These are phyloP conservation scores for Gomphus bonarii DNA, from an alignment of 1,284 basidiomycete species.

Conservation along the genomic window DNA sequence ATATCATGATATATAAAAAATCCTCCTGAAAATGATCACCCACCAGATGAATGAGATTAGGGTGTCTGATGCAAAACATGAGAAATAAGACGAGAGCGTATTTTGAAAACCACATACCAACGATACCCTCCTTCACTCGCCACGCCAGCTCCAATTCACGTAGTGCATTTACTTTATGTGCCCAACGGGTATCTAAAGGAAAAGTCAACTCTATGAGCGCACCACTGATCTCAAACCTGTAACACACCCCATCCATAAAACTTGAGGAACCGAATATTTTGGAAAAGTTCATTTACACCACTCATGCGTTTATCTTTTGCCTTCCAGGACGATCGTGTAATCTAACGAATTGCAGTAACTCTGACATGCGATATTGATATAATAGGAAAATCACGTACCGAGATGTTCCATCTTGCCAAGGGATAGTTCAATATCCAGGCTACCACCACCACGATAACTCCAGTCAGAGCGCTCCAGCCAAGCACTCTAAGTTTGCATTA, in stretches of 20 bases:
- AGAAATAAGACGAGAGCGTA: not conserved
- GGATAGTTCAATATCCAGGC: conserved; percentile 60
- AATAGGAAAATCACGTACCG: conserved; percentile 28
- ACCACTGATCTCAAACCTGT: not conserved
- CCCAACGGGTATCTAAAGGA: conserved; percentile 41
- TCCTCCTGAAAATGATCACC: conserved; percentile 4
- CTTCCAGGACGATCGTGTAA: conserved; percentile 54
- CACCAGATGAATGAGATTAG: conserved; percentile 56
- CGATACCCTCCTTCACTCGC: conserved; percentile 53
- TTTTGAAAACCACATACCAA: conserved; percentile 16
- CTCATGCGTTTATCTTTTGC: conserved; percentile 69
- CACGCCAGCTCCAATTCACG: conserved; percentile 50
- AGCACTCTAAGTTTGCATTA: conserved; percentile 42
- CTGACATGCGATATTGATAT: not conserved
- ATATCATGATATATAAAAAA: not conserved
- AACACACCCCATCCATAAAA: conserved; percentile 58
- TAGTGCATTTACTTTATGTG: conserved; percentile 34
- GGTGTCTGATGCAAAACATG: conserved; percentile 22
- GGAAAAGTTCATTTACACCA: conserved; percentile 70
- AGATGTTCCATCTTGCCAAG: conserved; percentile 54
- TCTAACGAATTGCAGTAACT: conserved; percentile 22
- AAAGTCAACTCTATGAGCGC: not conserved
- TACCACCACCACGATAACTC: conserved; percentile 60
- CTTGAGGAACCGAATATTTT: conserved; percentile 62
- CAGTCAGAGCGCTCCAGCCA: conserved; percentile 75